Conservation (phyloP, 306 rosid species). For the Corylus americana region DNA sequence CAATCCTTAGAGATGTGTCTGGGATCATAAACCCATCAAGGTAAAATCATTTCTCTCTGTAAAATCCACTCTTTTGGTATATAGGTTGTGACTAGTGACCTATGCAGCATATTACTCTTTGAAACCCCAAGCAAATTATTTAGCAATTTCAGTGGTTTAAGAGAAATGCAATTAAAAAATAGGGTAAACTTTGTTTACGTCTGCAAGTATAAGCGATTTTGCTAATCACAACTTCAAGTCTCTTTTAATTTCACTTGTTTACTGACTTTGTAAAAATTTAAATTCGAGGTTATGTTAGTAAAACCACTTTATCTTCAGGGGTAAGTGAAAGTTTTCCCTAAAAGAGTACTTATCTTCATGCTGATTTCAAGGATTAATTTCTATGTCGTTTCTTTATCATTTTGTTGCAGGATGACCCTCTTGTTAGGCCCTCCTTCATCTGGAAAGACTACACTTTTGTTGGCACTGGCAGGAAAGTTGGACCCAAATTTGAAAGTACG, state of each 20-base stretch:
- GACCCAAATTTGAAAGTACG: slow-evolving; percentile 5
- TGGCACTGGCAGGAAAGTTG: slow-evolving; percentile 10
- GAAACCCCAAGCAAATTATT: background rate
- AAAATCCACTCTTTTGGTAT: too few species aligned
- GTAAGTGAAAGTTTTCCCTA: too few species aligned
- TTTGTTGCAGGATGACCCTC: slow-evolving; percentile 4
- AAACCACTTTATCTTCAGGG: too few species aligned
- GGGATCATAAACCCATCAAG: slow-evolving; percentile 10
- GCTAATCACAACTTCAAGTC: too few species aligned
- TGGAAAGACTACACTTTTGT: slow-evolving; percentile 7
- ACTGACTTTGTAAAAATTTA: too few species aligned
- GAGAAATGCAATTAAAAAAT: background rate
- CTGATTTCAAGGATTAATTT: too few species aligned
- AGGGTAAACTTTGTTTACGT: too few species aligned
- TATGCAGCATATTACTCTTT: background rate
- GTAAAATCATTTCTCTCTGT: background rate
- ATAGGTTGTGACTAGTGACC: background rate
- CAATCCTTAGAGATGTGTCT: background rate
- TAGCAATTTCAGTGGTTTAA: background rate
- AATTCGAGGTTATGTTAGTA: too few species aligned
- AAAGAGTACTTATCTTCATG: too few species aligned
- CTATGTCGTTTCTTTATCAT: background rate
- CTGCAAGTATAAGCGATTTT: too few species aligned
- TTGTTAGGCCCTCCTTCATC: slow-evolving; percentile 8
- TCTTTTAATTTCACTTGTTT: too few species aligned